phyloP scores from a whole-genome alignment of 345 rosid genomes.

The rapeseed (Brassica napus) region Da-Ae NC_063441.1:15064501-15065000 shows the following conservation, averaged over 20 bases:
- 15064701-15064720: slow-evolving; percentile 17
- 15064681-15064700: no score
- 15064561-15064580: slow-evolving; percentile 61
- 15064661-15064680: slow-evolving; percentile 51
- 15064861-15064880: slow-evolving; percentile 42
- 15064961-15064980: slow-evolving; percentile 48
- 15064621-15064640: slow-evolving; percentile 48
- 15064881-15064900: slow-evolving; percentile 52
- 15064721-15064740: slow-evolving; percentile 34
- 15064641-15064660: slow-evolving; percentile 42
- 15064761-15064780: slow-evolving; percentile 20
- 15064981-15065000: slow-evolving; percentile 50
- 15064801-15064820: slow-evolving; percentile 43
- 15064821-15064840: slow-evolving; percentile 52
- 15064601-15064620: slow-evolving; percentile 62
- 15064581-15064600: slow-evolving; percentile 5
- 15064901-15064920: slow-evolving; percentile 50
- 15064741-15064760: slow-evolving; percentile 7
- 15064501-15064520: not conserved
- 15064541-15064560: slow-evolving; percentile 35
- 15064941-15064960: slow-evolving; percentile 30
- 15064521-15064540: not conserved
- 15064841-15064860: slow-evolving; percentile 46
- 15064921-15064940: slow-evolving; percentile 55
- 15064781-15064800: slow-evolving; percentile 32